Conservation (phyloP, 1,139 yeast genomes). For the Suhomyces bokatorum region DNA sequence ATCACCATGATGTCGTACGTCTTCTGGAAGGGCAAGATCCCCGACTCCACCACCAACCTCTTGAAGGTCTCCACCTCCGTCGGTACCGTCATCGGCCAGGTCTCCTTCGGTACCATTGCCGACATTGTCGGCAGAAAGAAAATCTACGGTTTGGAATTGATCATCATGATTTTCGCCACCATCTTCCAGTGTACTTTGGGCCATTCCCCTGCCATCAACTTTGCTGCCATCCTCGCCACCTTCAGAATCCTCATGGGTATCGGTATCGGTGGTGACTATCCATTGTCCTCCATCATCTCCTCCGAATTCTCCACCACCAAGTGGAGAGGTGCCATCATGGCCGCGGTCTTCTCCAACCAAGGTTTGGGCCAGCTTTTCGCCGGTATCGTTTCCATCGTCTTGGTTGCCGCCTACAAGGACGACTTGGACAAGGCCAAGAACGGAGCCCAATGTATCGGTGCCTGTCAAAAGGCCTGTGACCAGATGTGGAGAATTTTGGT, state of each 20-base stretch:
- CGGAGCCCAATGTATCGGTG: slow-evolving; percentile 59
- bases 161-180: slow-evolving; percentile 80
- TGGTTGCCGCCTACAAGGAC: slow-evolving; percentile 71
- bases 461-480: slow-evolving; percentile 75
- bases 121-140: slow-evolving; percentile 86
- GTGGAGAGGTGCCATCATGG: slow-evolving; percentile 97
- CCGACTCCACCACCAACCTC: slow-evolving; percentile 69
- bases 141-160: slow-evolving; percentile 83
- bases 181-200: slow-evolving; percentile 75
- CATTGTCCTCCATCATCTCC: slow-evolving; percentile 89
- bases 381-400: slow-evolving; percentile 74
- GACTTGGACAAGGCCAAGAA: slow-evolving; percentile 51
- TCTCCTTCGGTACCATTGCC: slow-evolving; percentile 82
- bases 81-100: slow-evolving; percentile 92
- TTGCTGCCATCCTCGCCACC: slow-evolving; percentile 70
- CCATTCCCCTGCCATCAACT: slow-evolving; percentile 64
- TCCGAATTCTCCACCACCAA: slow-evolving; percentile 88
- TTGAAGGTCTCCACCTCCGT: slow-evolving; percentile 87
- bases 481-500: slow-evolving; percentile 91
- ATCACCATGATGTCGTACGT: slow-evolving; percentile 73
- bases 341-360: slow-evolving; percentile 89
- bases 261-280: slow-evolving; percentile 99
- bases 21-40: slow-evolving; percentile 67
- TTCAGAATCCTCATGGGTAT: slow-evolving; percentile 86
- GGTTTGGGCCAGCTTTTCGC: slow-evolving; percentile 91